Evolutionary conservation across 495 filamentous ascomycete genomes (phyloP), one percentile per base, ranked within the genome.

Genomic region (Tuber microsphaerosporum): DNA sequence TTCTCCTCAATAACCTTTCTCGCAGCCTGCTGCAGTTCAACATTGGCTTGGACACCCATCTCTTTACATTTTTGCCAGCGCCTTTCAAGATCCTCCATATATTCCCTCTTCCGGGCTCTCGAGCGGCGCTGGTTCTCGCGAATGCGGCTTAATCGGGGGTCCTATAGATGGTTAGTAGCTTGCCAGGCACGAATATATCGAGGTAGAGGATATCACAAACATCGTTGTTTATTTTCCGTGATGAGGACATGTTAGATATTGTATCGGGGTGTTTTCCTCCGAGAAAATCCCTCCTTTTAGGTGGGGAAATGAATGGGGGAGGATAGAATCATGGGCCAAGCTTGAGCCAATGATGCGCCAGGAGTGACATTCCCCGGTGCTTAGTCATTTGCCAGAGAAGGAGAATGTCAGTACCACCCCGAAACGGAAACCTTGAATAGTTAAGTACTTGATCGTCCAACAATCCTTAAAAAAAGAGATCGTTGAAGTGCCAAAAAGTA

Each of bases 71-170:
- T 77, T 26, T 87, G 86, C 70, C 92, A 82, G 69, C 88, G 89
- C 56, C 86, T 83, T 80, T 95, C 92, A 39, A 95, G 85, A 31
- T 91, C 89, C 44, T 88, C 86, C 20, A 93, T 83, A 80, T 96
- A 92, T 82, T 93, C 90, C 84, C 91, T 92, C 73, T 88, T 88
- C 26, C 90, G 86, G 12, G 92, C 92, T 43, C 93, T 89, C 44
- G 91, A 93, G 65, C 90, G 91, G 69, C 93, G 88, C 81, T 95
- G 93, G 81, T 95, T 95, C 68, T 94, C 91, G 43, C 93, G 87
- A 70, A 90, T 86, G 69, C 89, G 89, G 37, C 71, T 76, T 20
- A 81, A 72, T 70, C 76, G 77, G 12, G 77, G 68, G 43, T 79
- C 77, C 77, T 79, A 61, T 61, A 43, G 46, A 19, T 74, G 37